phyloP scores from a whole-genome alignment of 176 grass and related monocot species.

The Zizania latifolia region DNA sequence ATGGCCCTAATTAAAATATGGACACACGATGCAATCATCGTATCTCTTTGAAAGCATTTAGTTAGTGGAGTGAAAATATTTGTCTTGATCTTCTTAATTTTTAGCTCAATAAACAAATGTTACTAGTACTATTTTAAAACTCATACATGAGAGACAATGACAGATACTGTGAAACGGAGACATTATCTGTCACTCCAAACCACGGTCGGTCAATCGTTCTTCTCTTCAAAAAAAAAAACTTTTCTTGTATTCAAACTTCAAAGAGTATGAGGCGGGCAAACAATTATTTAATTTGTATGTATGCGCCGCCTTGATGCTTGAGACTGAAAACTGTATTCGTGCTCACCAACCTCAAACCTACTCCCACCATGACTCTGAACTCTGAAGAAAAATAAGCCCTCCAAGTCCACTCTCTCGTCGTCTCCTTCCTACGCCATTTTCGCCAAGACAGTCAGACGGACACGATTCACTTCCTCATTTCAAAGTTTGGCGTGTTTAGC shows the following conservation, averaged over 20 bases:
- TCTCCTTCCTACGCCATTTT: background rate
- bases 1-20: no score
- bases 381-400: background rate
- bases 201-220: background rate
- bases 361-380: background rate
- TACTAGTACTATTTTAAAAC: no score
- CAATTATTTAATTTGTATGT: background rate
- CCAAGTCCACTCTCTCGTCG: background rate
- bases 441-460: background rate
- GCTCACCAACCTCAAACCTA: background rate
- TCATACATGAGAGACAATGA: no score
- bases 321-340: background rate
- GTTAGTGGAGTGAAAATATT: no score
- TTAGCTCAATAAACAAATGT: no score
- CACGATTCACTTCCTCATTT: background rate
- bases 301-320: background rate
- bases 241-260: background rate
- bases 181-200: background rate
- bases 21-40: no score
- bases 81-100: no score
- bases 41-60: no score
- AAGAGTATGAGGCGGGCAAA: background rate
- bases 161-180: background rate
- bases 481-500: background rate
- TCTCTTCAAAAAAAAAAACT: background rate